Base-by-base conservation (phyloP, 1,284 basidiomycete genomes). In the Puccinia novopanici region DNA sequence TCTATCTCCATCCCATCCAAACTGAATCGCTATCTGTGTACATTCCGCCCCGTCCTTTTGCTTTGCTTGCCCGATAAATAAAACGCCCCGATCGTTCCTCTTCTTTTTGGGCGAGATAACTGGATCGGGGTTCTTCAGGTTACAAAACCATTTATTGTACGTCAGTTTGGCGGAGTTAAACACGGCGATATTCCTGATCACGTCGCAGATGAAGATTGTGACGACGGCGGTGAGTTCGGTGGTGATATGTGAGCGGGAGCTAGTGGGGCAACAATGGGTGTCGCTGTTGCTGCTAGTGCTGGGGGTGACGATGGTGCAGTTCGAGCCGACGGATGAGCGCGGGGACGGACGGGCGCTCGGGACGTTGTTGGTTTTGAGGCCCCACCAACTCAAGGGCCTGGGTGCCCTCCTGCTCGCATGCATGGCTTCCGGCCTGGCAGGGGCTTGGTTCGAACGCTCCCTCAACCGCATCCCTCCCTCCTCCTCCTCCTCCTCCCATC, bases 81-180 rank as follows among this genome's bases (percentile, higher is more conserved):
- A 34, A 34, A 34, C 34, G 2, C 34, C 34, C 34, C 34, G 34
- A 34, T 34, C 34, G 34, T 34, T 34, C 34, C 2, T 34, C 4
- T 34, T 34, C 34, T 34, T 34, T 34, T 34, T 34, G 1, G 34
- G 4, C 34, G 34, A 34, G 34, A n/a, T 27, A 48, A 52, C 30
- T 50, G 13, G 30, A 37, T 5, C 9, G 3, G 37, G 40, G 10
- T 27, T 65, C 5, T 30, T 45, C 48, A 76, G 74, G 24, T 10
- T 77, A 55, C 75, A 77, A 34, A 77, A 77, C 42, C 57, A 77
- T 52, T 52, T 77, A 42, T 57, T 77, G 45, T 77, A 77, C 50
- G 42, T 77, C 54, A 67, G 57, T 10, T 10, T 77, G 13, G 10
- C 48, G 0, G 24, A 70, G 22, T 45, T 77, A 34, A 63, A 77